Conservation (phyloP, 2,329 filamentous ascomycete species). For the Pseudogymnoascus sp. region DNA sequence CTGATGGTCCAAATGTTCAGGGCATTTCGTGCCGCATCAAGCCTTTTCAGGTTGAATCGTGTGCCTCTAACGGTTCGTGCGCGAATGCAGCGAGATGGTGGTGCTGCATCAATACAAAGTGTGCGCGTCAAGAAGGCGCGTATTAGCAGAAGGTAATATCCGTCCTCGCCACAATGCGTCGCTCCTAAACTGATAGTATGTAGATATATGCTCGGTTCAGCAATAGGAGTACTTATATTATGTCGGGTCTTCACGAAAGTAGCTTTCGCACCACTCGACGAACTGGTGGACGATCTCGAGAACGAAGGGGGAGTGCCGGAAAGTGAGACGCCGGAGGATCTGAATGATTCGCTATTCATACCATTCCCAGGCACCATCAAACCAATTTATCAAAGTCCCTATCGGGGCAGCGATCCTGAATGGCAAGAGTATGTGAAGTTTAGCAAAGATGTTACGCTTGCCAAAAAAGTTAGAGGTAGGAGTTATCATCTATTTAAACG, state of each 20-base stretch:
- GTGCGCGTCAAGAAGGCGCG: conserved; percentile 6
- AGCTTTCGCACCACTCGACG: conserved; percentile 39
- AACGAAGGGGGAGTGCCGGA: conserved; percentile 30
- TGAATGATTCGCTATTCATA: conserved; percentile 45
- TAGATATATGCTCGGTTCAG: conserved; percentile 25
- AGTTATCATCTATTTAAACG: not conserved
- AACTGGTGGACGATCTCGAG: conserved; percentile 33
- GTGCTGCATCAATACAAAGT: not conserved
- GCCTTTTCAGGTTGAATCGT: not conserved
- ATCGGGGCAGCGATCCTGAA: conserved; percentile 51
- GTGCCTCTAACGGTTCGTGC: not conserved
- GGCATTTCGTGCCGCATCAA: conserved; percentile 1
- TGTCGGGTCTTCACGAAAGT: conserved; percentile 37
- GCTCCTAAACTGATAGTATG: not conserved
- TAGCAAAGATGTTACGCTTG: conserved; percentile 42
- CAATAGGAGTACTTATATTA: conserved; percentile 31
- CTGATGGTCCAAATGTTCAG: conserved; percentile 11
- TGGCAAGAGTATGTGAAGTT: conserved; percentile 52
- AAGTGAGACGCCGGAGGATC: conserved; percentile 35
- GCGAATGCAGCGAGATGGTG: not conserved
- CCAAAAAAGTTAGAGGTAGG: conserved; percentile 27
- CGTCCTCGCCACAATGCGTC: not conserved
- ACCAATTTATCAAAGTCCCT: conserved; percentile 40
- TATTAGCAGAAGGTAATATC: not conserved
- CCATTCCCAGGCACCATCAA: conserved; percentile 52